Base-by-base conservation (phyloP, 2,329 filamentous ascomycete genomes). In the Curvularia spicifera region DNA sequence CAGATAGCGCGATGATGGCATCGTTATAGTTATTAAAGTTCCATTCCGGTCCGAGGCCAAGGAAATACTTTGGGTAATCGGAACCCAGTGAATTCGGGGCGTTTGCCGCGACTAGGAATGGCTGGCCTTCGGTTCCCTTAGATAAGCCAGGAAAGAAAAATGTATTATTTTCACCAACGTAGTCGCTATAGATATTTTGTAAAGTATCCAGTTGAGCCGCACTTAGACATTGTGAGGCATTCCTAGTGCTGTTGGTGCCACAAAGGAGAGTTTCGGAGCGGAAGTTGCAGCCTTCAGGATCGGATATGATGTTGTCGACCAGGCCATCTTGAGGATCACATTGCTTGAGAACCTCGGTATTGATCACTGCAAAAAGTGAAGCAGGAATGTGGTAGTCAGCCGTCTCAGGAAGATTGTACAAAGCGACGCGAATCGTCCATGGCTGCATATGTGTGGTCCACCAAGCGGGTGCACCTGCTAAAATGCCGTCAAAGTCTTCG, bases 401-500 rank as follows among this genome's bases (percentile, higher is more conserved):
- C 3, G 78, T 78, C 13, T 72, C 74, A 0, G 81, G 81, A 48
- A 82, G 75, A 65, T 85, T 85, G 67, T 78, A 82, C 7, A 76
- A 75, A 13, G 78, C 82, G 3, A 82, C 69, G 64, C 79, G 78
- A 24, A 80, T 74, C 15, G 78, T 79, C 70, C 79, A 80, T 1
- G 77, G 71, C 60, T 80, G 77, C 31, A 85, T 63, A 64, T 83
- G 80, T 40, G 72, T 62, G 18, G 71, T 83, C 76, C 81, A 84
- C 82, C 82, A 85, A 0, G 83, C 78, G 9, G 80, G 76, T 4
- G 79, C 83, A 8, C 83, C 83, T 13, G 84, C 81, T n/a, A 87
- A 67, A 9, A 84, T 78, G 20, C 85, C 85, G 62, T 87, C 84
- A 55, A 87, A 87, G 59, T 87, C 84, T 0, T 81, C 75, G 0